A percentile compares a stretch with the other conserved stretches of the same genome.
Evolutionary conservation across 2,329 filamentous ascomycete genomes (phyloP).

Genomic region (Pseudogymnoascus sp.): DNA sequence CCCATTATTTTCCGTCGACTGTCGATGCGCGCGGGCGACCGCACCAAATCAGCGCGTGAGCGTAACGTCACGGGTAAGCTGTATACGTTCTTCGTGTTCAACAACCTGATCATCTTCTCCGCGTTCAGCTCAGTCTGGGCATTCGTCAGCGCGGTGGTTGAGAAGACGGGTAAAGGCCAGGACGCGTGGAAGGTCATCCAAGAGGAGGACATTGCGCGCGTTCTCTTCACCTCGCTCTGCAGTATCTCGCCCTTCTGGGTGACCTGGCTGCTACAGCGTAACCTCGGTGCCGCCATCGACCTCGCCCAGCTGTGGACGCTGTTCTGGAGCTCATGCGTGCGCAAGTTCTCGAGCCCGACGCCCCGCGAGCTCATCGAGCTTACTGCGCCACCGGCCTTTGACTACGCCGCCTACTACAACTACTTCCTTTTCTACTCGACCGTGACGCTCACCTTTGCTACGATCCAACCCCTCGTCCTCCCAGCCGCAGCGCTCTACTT

Average conservation of each 20-base stretch:
- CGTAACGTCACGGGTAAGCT: slow-evolving; percentile 84
- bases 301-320: slow-evolving; percentile 81
- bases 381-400: slow-evolving; percentile 84
- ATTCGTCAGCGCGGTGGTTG: slow-evolving; percentile 58
- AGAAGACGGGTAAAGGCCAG: slow-evolving; percentile 44
- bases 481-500: slow-evolving; percentile 87
- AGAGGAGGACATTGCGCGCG: slow-evolving; percentile 51
- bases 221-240: slow-evolving; percentile 67
- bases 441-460: slow-evolving; percentile 74
- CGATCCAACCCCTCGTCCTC: slow-evolving; percentile 79
- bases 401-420: slow-evolving; percentile 96
- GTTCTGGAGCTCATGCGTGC: slow-evolving; percentile 73
- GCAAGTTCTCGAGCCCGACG: slow-evolving; percentile 78
- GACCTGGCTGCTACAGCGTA: slow-evolving; percentile 84
- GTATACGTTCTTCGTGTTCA: slow-evolving; percentile 94
- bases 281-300: slow-evolving; percentile 87
- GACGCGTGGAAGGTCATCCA: slow-evolving; percentile 62
- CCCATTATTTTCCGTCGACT: slow-evolving; percentile 87
- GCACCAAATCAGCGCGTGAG: slow-evolving; percentile 86
- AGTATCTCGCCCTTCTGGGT: slow-evolving; percentile 86
- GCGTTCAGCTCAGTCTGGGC: slow-evolving; percentile 77
- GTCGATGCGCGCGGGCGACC: slow-evolving; percentile 73
- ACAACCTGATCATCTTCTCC: slow-evolving; percentile 91
- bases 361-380: slow-evolving; percentile 86
- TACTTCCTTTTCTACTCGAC: slow-evolving; percentile 95